Conservation (phyloP, 176 grass and related monocot species). For the Melocanna baccifera region DNA sequence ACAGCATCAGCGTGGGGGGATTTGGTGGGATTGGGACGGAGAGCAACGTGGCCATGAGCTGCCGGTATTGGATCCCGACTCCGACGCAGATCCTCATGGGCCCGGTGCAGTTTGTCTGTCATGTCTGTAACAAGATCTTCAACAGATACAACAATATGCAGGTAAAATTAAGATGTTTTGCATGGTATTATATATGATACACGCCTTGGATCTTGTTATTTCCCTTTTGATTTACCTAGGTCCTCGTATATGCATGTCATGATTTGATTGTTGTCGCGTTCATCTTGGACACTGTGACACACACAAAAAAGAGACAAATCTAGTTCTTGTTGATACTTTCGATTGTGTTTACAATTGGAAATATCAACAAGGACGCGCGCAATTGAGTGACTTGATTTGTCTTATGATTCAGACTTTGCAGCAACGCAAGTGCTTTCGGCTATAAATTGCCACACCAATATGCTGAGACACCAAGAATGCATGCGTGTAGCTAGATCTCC, state of each 20-base stretch:
- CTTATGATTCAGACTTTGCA: neutral
- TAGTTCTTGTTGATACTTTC: neutral
- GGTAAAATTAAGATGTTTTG: conserved; percentile 36
- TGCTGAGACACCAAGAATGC: neutral
- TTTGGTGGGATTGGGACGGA: neutral
- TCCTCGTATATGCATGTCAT: neutral
- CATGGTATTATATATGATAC: neutral
- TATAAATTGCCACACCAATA: neutral
- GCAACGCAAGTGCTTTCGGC: neutral
- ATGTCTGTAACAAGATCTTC: conserved; percentile 90
- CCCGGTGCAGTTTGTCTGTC: conserved; percentile 78
- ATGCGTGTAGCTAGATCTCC: neutral
- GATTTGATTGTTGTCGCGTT: neutral
- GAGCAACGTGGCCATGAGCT: neutral
- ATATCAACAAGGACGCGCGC: neutral
- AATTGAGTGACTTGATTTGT: neutral
- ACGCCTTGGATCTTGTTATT: neutral
- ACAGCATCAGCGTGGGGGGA: neutral
- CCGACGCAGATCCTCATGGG: conserved; percentile 79
- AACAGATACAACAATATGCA: conserved; percentile 97
- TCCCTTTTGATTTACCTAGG: neutral
- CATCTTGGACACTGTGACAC: neutral
- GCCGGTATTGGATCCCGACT: conserved; percentile 79
- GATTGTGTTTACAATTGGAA: neutral
- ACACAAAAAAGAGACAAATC: neutral